Percentiles rank a stretch among this genome's conserved stretches.
Conservation (phyloP, 805 yeast genomes). For the Yarrowia phangngaensis region DNA sequence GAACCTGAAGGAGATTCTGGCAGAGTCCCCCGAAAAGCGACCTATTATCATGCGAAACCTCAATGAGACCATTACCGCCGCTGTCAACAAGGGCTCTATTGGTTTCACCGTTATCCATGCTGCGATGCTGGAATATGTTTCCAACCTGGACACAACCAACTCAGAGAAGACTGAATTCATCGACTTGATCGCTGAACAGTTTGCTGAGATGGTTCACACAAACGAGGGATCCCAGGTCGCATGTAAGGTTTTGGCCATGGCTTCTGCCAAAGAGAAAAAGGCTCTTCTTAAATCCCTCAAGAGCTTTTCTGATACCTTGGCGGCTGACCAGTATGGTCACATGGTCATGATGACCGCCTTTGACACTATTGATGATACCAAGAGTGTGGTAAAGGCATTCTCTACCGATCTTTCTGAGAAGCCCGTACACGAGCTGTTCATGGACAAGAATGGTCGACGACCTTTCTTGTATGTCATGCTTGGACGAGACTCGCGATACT, state of each 20-base stretch:
- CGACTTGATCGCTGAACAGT: conserved; percentile 77
- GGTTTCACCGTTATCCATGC: conserved; percentile 96
- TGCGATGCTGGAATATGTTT: conserved; percentile 84
- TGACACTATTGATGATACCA: conserved; percentile 92
- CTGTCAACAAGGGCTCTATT: conserved; percentile 91
- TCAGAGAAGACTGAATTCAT: conserved; percentile 71
- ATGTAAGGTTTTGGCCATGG: conserved; percentile 67
- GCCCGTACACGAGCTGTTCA: conserved; percentile 42
- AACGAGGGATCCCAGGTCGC: conserved; percentile 94
- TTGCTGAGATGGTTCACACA: conserved; percentile 93
- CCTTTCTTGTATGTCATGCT: conserved; percentile 77
- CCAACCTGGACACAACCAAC: conserved; percentile 57
- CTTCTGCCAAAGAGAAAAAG: conserved; percentile 92
- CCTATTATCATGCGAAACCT: conserved; percentile 70
- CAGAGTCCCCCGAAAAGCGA: conserved; percentile 71
- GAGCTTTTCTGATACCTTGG: conserved; percentile 68
- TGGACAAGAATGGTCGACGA: conserved; percentile 78
- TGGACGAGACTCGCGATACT: conserved; percentile 77
- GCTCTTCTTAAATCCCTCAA: conserved; percentile 65
- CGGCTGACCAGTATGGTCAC: conserved; percentile 83
- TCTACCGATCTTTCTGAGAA: conserved; percentile 49
- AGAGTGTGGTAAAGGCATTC: conserved; percentile 70
- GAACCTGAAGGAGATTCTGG: conserved; percentile 60
- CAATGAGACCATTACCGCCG: conserved; percentile 76
- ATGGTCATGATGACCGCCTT: conserved; percentile 71